phyloP scores from a whole-genome alignment of 257 asterid genomes.

The Leonotis leonurus region DNA sequence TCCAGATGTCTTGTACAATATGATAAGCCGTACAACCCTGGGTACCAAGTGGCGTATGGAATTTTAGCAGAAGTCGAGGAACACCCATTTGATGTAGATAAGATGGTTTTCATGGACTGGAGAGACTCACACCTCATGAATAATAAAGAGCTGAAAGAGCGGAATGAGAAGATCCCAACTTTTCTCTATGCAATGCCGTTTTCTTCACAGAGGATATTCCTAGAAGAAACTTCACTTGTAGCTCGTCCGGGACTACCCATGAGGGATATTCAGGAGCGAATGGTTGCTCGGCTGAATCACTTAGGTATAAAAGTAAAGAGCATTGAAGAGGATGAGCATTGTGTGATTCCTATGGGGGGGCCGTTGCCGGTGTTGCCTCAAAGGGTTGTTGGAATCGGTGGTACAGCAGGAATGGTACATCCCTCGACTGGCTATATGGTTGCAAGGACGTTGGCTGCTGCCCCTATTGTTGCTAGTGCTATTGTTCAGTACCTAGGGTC shows the following conservation, averaged over 20 bases:
- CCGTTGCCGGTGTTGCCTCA: conserved; percentile 95
- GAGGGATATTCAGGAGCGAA: conserved; percentile 86
- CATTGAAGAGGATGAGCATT: conserved; percentile 89
- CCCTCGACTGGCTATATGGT: conserved; percentile 99
- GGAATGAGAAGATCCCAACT: conserved; percentile 71
- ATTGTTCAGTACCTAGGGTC: conserved; percentile 63
- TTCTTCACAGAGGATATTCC: conserved; percentile 65
- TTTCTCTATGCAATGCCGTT: conserved; percentile 98
- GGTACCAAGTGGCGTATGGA: conserved; percentile 96
- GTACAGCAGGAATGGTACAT: conserved; percentile 99
- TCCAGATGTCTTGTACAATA: conserved; percentile 81
- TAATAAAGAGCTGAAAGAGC: conserved; percentile 51
- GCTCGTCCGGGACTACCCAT: conserved; percentile 94
- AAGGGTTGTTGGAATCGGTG: conserved; percentile 88
- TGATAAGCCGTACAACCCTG: conserved; percentile 92
- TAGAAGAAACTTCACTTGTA: conserved; percentile 94
- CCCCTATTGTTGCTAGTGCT: conserved; percentile 83
- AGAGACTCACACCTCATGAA: conserved; percentile 71
- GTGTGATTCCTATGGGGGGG: conserved; percentile 99
- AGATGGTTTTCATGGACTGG: conserved; percentile 99
- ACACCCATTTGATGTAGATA: conserved; percentile 75
- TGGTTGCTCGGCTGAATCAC: conserved; percentile 83
- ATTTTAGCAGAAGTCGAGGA: conserved; percentile 89
- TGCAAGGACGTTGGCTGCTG: conserved; percentile 96
- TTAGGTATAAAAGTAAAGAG: conserved; percentile 73